phyloP scores from a whole-genome alignment of 176 grass and related monocot genomes.

The Rhynchospora breviuscula region DNA sequence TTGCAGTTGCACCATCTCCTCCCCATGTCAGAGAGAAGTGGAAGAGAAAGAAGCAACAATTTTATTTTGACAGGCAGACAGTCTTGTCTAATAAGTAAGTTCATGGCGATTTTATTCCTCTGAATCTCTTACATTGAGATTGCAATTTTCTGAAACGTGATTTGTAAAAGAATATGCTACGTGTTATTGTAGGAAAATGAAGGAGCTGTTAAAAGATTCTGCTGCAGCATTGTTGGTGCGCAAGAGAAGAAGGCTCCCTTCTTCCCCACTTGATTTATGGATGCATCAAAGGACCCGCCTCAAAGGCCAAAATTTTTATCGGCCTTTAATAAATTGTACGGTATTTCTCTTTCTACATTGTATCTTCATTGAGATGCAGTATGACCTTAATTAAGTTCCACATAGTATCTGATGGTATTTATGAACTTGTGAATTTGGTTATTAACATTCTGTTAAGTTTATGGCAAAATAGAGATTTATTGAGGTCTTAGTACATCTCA shows the following conservation, averaged over 20 bases:
- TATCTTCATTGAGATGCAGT: no score
- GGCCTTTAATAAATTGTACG: slow-evolving; percentile 49
- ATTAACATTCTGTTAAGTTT: neutral
- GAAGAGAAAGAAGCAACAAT: slow-evolving; percentile 33
- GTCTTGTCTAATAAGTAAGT: slow-evolving; percentile 72
- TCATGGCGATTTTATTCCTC: neutral
- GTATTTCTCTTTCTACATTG: neutral
- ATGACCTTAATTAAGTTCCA: no score
- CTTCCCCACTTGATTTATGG: slow-evolving; percentile 42
- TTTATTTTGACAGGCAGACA: slow-evolving; percentile 33
- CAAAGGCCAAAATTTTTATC: slow-evolving; percentile 43
- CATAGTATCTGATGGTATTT: no score
- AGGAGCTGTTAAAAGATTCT: slow-evolving; percentile 16
- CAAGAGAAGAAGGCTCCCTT: slow-evolving; percentile 72
- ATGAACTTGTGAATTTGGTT: no score
- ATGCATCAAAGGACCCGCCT: slow-evolving; percentile 29
- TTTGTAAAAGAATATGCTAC: neutral
- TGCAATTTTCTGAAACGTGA: neutral
- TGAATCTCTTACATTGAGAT: slow-evolving; percentile 6
- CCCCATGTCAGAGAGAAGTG: slow-evolving; percentile 34
- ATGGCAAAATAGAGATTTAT: neutral
- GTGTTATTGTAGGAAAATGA: slow-evolving; percentile 22
- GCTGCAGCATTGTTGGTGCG: slow-evolving; percentile 24
- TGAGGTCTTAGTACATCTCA: neutral
- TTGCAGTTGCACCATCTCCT: slow-evolving; percentile 52